These are phyloP conservation scores for Malassezia brasiliensis DNA, from an alignment of 1,284 basidiomycete species.

Conservation along the genomic window DNA sequence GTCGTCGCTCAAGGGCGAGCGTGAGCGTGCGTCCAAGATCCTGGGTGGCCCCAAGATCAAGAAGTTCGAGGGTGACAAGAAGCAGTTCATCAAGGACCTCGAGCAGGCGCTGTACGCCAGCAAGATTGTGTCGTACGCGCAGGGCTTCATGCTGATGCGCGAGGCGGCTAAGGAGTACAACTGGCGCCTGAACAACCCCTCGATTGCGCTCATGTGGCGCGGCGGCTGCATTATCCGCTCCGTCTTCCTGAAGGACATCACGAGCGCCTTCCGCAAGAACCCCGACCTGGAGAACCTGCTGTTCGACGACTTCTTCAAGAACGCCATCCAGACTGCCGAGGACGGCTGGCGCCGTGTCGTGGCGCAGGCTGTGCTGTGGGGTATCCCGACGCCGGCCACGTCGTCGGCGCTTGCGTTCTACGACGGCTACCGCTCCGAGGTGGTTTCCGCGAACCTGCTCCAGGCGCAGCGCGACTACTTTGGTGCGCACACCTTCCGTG, in stretches of 20 bases:
- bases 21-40: conserved; percentile 79
- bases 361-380: conserved; percentile 93
- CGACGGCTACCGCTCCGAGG: conserved; percentile 81
- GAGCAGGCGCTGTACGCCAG: conserved; percentile 98
- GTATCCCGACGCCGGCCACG: conserved; percentile 90
- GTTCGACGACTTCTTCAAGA: conserved; percentile 96
- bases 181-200: conserved; percentile 64
- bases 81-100: conserved; percentile 96
- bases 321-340: conserved; percentile 83
- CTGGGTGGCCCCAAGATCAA: conserved; percentile 82
- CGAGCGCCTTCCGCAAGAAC: conserved; percentile 81
- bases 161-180: conserved; percentile 88
- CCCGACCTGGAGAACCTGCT: conserved; percentile 79
- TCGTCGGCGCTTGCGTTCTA: conserved; percentile 97
- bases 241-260: conserved; percentile 51
- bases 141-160: conserved; percentile 99
- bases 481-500: conserved; percentile 37
- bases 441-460: conserved; percentile 80
- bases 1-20: conserved; percentile 95
- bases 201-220: conserved; percentile 98
- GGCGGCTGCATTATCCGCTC: conserved; percentile 91
- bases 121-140: conserved; percentile 78
- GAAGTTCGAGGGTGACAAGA: conserved; percentile 92
- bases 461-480: conserved; percentile 70
- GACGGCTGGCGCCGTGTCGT: conserved; percentile 95